Base-by-base conservation (phyloP, 2,329 filamentous ascomycete species). In the Botrytis aclada region DNA sequence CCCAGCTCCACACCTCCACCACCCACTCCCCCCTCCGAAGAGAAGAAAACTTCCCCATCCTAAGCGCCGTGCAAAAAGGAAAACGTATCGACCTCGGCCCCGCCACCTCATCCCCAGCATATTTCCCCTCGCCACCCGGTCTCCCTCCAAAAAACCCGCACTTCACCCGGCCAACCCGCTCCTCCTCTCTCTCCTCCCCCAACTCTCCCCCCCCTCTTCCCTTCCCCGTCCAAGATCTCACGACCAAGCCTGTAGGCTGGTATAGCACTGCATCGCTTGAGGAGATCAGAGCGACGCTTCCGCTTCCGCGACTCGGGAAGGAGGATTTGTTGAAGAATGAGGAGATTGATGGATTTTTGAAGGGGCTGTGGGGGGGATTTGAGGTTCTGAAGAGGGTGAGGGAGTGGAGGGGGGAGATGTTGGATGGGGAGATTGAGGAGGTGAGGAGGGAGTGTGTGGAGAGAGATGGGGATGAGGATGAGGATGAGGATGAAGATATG, bases 121-220 rank as follows among this genome's bases (percentile, higher is more conserved):
- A 4, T 34, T 34, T 34, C 34, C 34, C 34, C 34, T 6, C 34
- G 6, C 4, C 2, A 65, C 64, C 64, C 0, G 25, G 8, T 18
- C 14, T 39, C 2, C 14, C 6, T 14, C 2, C n/a, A n/a, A n/a
- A n/a, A n/a, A n/a, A n/a, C n/a, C 25, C 0, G 1, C 7, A n/a
- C 32, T 34, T 58, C 56, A 34, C 29, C 1, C 29, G 20, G 1
- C 20, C 56, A 2, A 5, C 2, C 0, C 56, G 32, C 10, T 16
- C 22, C 0, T 29, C 25, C 0, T n/a, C 20, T 2, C 56, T 22
- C 18, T 22, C 12, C 22, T 3, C 12, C 1, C 32, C 12, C 3
- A 6, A 45, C 43, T 9, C 3, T 3, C 0, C 2, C 1, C 51
- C 14, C 1, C 4, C 10, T 0, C 10, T 22, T 5, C 18, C 22